Conservation (phyloP, 2,329 filamentous ascomycete species). For the Trichophyton equinum region DNA sequence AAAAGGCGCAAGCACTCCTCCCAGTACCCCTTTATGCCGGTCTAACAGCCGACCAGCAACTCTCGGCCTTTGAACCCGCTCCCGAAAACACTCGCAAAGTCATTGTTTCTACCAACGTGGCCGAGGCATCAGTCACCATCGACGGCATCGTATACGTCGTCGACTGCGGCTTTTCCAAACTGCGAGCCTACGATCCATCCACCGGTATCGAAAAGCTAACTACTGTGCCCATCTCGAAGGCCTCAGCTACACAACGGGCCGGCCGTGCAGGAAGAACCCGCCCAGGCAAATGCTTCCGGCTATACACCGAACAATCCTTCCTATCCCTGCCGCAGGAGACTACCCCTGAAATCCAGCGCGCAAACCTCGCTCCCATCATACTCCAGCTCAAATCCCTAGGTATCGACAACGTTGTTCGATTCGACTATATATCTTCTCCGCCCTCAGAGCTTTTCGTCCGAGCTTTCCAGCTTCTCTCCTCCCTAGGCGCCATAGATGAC, state of each 20-base stretch:
- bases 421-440: constrained; percentile 77
- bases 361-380: constrained; percentile 75
- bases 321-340: constrained; percentile 56
- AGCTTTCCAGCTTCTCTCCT: constrained; percentile 76
- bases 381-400: constrained; percentile 89
- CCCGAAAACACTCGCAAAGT: constrained; percentile 77
- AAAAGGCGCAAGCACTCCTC: constrained; percentile 48
- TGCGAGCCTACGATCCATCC: constrained; percentile 69
- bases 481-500: constrained; percentile 72
- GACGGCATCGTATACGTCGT: constrained; percentile 84
- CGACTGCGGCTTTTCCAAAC: constrained; percentile 82
- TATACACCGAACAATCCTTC: constrained; percentile 72
- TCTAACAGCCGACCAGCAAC: constrained; percentile 78
- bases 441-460: constrained; percentile 74
- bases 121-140: constrained; percentile 90
- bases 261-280: constrained; percentile 81
- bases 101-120: constrained; percentile 88
- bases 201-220: constrained; percentile 84
- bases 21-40: constrained; percentile 79
- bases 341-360: constrained; percentile 80
- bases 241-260: constrained; percentile 80
- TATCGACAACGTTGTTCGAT: constrained; percentile 85
- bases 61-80: constrained; percentile 82
- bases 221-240: constrained; percentile 70
- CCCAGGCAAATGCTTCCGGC: constrained; percentile 83